These are phyloP conservation scores for Dicorynia guianensis DNA, from an alignment of 306 rosid genomes.

Conservation along the genomic window DNA sequence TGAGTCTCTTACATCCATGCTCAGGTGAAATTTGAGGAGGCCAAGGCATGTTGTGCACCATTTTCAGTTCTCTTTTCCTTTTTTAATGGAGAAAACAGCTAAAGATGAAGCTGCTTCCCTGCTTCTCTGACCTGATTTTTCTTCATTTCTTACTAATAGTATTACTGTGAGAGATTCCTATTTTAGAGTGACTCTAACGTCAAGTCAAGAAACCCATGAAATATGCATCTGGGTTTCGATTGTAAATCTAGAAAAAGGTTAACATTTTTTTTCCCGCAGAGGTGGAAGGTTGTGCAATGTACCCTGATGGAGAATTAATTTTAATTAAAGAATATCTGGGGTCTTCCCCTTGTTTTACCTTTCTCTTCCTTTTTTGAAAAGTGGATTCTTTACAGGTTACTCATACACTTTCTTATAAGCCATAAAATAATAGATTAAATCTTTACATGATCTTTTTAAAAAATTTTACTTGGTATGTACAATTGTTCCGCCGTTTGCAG, in stretches of 20 bases:
- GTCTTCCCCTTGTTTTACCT: background rate
- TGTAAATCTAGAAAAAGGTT: slow-evolving; percentile 42
- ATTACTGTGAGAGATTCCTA: slow-evolving; percentile 18
- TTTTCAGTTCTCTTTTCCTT: background rate
- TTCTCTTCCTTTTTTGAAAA: background rate
- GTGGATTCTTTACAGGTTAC: no score
- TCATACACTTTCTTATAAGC: no score
- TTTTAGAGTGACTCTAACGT: slow-evolving; percentile 58
- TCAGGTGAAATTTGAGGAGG: slow-evolving; percentile 45
- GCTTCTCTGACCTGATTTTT: slow-evolving; percentile 70
- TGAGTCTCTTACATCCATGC: slow-evolving; percentile 77
- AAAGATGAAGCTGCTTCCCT: slow-evolving; percentile 82
- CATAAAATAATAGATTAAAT: no score
- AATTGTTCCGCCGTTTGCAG: no score
- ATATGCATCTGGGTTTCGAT: slow-evolving; percentile 42
- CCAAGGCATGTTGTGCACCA: background rate
- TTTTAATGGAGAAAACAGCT: slow-evolving; percentile 8
- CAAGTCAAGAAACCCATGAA: slow-evolving; percentile 38
- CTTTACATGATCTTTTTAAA: no score
- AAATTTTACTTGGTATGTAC: no score
- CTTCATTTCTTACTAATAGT: background rate
- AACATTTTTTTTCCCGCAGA: slow-evolving; percentile 48
- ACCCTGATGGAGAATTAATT: slow-evolving; percentile 59
- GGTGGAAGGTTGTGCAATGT: slow-evolving; percentile 47
- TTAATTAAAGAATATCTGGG: slow-evolving; percentile 20